Conservation (phyloP, 2,329 filamentous ascomycete genomes). For the Colletotrichum falcatum region DNA sequence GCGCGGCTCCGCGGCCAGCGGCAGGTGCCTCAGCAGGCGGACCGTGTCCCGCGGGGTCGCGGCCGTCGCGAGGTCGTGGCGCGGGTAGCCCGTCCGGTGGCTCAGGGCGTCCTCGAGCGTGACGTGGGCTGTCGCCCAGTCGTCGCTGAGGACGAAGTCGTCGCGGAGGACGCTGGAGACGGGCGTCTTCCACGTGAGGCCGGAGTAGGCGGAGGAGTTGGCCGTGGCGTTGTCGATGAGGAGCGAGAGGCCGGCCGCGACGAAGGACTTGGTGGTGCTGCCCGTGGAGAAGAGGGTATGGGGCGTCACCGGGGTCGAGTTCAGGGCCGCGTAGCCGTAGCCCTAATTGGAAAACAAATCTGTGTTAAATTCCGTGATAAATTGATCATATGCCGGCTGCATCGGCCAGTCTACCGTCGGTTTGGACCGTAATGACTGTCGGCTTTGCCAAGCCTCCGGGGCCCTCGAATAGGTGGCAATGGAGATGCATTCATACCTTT, state of each 20-base stretch:
- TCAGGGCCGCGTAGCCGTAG: slow-evolving; percentile 52
- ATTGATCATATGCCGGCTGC: background rate
- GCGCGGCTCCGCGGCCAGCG: slow-evolving; percentile 57
- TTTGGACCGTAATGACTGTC: too few relatives aligned
- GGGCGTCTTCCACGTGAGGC: slow-evolving; percentile 59
- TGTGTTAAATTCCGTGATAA: background rate
- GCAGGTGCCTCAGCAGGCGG: slow-evolving; percentile 59
- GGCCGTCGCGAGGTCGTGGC: slow-evolving; percentile 51
- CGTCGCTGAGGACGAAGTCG: slow-evolving; percentile 63
- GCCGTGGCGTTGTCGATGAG: slow-evolving; percentile 56
- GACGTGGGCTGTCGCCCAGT: slow-evolving; percentile 59
- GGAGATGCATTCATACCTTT: slow-evolving; percentile 44
- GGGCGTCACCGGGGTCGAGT: slow-evolving; percentile 52
- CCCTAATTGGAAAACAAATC: slow-evolving; percentile 46
- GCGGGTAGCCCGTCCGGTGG: slow-evolving; percentile 64
- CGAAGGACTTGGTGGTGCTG: slow-evolving; percentile 68
- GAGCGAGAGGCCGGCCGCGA: slow-evolving; percentile 61
- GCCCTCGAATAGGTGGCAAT: background rate
- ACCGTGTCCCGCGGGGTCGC: slow-evolving; percentile 52
- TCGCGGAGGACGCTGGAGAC: slow-evolving; percentile 61
- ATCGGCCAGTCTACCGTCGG: background rate
- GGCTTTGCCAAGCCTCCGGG: too few relatives aligned
- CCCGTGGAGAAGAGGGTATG: slow-evolving; percentile 67
- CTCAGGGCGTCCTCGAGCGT: slow-evolving; percentile 66
- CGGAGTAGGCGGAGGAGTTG: slow-evolving; percentile 48